Evolutionary conservation across 2,329 filamentous ascomycete genomes (phyloP).

Genomic region (Xylaria sp.): DNA sequence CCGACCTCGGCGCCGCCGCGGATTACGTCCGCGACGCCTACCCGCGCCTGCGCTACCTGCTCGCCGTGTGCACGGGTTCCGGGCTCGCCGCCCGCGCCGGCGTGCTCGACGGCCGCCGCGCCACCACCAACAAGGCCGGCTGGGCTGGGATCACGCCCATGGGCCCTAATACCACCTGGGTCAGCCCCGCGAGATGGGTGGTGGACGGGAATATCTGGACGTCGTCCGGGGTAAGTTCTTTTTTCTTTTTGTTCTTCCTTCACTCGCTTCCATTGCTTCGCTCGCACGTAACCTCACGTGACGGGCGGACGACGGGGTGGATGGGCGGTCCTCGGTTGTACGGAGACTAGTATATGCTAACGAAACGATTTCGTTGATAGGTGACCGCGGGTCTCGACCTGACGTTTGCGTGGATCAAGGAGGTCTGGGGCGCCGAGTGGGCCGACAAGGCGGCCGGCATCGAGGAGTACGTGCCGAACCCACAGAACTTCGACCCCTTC

Average conservation of each 20-base stretch:
- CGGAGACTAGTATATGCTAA: no score
- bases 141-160: constrained; percentile 48
- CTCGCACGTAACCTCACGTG: no score
- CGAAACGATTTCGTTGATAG: background rate
- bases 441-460: constrained; percentile 48
- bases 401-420: constrained; percentile 40
- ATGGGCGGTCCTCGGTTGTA: no score
- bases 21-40: constrained; percentile 49
- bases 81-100: constrained; percentile 57
- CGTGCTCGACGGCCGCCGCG: constrained; percentile 56
- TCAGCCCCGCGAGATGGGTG: constrained; percentile 61
- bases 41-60: constrained; percentile 50
- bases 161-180: constrained; percentile 55
- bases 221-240: constrained; percentile 52
- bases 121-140: constrained; percentile 63
- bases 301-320: no score
- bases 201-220: constrained; percentile 64
- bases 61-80: constrained; percentile 67
- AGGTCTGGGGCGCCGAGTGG: constrained; percentile 53
- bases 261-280: no score
- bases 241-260: background rate
- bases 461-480: constrained; percentile 55
- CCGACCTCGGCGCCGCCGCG: constrained; percentile 29
- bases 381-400: constrained; percentile 42
- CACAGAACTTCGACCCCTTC: constrained; percentile 36